These are phyloP conservation scores for Sordariomycetes sp. DNA, from an alignment of 2,329 filamentous ascomycete species.

Conservation along the genomic window DNA sequence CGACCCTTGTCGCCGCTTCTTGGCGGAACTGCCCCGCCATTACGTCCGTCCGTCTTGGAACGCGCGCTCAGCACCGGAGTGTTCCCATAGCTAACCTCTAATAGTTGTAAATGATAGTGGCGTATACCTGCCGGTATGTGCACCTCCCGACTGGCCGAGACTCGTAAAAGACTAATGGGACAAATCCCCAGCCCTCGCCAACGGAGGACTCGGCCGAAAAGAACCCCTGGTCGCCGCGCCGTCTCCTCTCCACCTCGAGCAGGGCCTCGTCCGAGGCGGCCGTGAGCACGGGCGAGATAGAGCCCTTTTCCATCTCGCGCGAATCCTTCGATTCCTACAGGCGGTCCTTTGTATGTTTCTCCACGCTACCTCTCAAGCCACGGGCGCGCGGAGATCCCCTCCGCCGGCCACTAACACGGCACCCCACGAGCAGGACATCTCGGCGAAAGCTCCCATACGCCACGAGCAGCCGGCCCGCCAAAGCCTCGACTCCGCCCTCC, in stretches of 20 bases:
- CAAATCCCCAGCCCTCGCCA: slow-evolving; percentile 60
- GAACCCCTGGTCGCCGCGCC: slow-evolving; percentile 44
- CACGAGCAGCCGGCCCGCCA: slow-evolving; percentile 56
- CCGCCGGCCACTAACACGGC: background rate
- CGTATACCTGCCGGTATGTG: slow-evolving; percentile 78
- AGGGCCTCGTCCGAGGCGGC: slow-evolving; percentile 43
- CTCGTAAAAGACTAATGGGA: background rate
- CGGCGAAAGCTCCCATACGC: slow-evolving; percentile 64
- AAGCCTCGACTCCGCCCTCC: slow-evolving; percentile 67
- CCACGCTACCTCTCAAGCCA: background rate
- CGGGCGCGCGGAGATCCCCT: background rate
- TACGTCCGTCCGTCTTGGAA: background rate
- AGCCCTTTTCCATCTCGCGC: slow-evolving; percentile 88
- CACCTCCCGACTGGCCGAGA: background rate
- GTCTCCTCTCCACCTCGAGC: slow-evolving; percentile 31
- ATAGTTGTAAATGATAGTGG: slow-evolving; percentile 92
- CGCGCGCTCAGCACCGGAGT: background rate
- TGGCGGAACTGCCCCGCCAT: background rate
- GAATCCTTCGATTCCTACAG: slow-evolving; percentile 97
- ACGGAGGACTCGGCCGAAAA: slow-evolving; percentile 66
- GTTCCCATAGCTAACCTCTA: background rate
- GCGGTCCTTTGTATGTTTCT: slow-evolving; percentile 74
- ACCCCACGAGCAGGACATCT: slow-evolving; percentile 60
- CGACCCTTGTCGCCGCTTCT: background rate
- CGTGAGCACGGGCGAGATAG: slow-evolving; percentile 67